Base-by-base conservation (phyloP, 345 rosid genomes). In the Syzygium aromaticum region DNA sequence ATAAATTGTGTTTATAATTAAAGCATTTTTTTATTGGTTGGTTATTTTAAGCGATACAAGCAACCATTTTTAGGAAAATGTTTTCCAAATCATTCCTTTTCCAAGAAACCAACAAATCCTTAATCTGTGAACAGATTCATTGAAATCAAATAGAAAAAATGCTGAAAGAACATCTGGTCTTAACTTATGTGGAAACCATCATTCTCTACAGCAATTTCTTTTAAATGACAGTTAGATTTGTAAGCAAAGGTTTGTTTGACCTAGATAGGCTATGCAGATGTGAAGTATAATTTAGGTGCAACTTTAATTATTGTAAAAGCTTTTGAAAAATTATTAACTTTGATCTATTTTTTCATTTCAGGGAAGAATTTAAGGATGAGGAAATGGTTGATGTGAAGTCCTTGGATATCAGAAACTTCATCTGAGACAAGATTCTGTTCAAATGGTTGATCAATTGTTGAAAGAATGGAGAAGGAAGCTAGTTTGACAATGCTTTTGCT, bases 351-450 rank as follows among this genome's bases (percentile, higher is more conserved):
- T 84, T 84, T n/a, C 46, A 8, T 89, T 89, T 23, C 95, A 95
- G 99, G 93, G 99, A 98, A 90, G 99, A 98, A 88, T 96, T 98
- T 93, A 93, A 96, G 94, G 94, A 94, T 28, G 99, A 96, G 93
- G 89, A 73, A 52, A 91, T 92, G 96, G 92, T 90, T 1, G 96
- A 94, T 64, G 98, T 95, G 91, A 98, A 93, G 93, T 94, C 99
- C 15, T 87, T 98, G 94, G 99, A 98, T 92, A 88, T 98, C 91
- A 92, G 99, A 89, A 95, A 96, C 95, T 96, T 96, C 91, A 91
- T 98, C 53, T 97, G 87, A 94, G 85, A 28, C 54, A 40, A 21
- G 43, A 51, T 80, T 86, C 49, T 85, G 30, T 25, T 53, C 56
- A 46, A 86, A 77, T 83, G 63, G 85, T 56, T 84, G 61, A 53